Conservation (phyloP, 129 eudicot species). For the Sambucus nigra region DNA sequence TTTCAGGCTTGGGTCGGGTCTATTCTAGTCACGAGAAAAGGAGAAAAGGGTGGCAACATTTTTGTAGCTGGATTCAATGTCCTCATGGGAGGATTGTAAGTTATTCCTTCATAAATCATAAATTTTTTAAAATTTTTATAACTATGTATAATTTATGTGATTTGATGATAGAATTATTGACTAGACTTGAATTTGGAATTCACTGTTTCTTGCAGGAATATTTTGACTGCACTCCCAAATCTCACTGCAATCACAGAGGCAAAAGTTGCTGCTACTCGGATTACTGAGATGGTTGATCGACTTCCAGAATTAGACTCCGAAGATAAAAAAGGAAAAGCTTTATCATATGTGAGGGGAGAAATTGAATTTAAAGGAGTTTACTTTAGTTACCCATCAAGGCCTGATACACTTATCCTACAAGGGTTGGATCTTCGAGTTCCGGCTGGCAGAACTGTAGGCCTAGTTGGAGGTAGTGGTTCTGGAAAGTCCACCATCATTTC, state of each 20-base stretch:
- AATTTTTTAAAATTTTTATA: not conserved
- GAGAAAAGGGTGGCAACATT: constrained; percentile 60
- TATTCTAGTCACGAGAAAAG: constrained; percentile 44
- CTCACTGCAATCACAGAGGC: constrained; percentile 58
- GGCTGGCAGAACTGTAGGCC: constrained; percentile 50
- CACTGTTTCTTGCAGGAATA: constrained; percentile 31
- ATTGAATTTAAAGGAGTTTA: constrained; percentile 53
- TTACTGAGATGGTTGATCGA: constrained; percentile 54
- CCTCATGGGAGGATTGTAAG: constrained; percentile 80
- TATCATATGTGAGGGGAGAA: constrained; percentile 54
- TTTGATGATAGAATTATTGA: not conserved
- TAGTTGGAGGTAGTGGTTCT: constrained; percentile 73
- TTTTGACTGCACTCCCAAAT: constrained; percentile 59
- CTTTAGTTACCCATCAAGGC: constrained; percentile 66
- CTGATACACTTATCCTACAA: constrained; percentile 57
- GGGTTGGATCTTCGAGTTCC: constrained; percentile 46
- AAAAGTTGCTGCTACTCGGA: constrained; percentile 46
- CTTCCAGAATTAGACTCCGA: constrained; percentile 42
- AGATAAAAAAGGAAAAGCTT: constrained; percentile 56
- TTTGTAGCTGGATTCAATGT: constrained; percentile 71
- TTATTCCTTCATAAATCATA: not conserved
- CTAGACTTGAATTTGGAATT: not conserved
- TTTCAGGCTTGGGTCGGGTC: constrained; percentile 77
- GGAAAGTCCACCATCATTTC: constrained; percentile 63
- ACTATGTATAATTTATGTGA: not conserved